These are phyloP conservation scores for Houttuynia cordata DNA, from an alignment of 164 flowering plant genomes.

Conservation along the genomic window DNA sequence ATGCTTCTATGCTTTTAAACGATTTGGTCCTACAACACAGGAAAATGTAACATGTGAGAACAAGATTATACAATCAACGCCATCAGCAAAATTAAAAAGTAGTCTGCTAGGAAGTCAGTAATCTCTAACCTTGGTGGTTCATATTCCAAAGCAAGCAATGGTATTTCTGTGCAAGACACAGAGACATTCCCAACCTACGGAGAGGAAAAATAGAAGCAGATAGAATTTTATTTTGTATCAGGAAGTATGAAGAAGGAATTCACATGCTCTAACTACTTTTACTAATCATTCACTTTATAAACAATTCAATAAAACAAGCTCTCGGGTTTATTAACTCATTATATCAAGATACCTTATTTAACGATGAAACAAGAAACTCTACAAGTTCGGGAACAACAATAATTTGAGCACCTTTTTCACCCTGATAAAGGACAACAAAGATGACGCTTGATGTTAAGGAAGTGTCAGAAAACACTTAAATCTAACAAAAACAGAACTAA, in stretches of 20 bases:
- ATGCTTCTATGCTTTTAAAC: slow-evolving; percentile 63
- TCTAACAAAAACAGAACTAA: too few species aligned
- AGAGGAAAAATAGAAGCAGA: background rate
- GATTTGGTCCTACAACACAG: slow-evolving; percentile 47
- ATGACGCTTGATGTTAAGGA: background rate
- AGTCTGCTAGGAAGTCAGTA: background rate
- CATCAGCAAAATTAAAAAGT: background rate
- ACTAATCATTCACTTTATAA: too few species aligned
- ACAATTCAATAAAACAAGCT: too few species aligned
- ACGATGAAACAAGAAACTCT: slow-evolving; percentile 29
- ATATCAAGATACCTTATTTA: slow-evolving; percentile 49
- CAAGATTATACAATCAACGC: background rate
- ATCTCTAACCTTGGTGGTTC: slow-evolving; percentile 70
- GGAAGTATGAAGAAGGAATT: background rate
- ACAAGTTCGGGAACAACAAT: slow-evolving; percentile 82
- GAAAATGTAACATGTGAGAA: background rate
- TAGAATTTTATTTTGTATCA: background rate
- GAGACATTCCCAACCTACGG: slow-evolving; percentile 79
- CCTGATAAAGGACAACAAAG: slow-evolving; percentile 25
- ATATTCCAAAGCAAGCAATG: slow-evolving; percentile 73
- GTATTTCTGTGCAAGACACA: slow-evolving; percentile 65
- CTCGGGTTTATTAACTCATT: background rate
- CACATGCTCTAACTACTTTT: too few species aligned
- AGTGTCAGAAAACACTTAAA: background rate
- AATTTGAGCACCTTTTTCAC: slow-evolving; percentile 79